Evolutionary conservation across 148 eudicot genomes (phyloP), one percentile per base, ranked within the genome.

Genomic region (Rhododendron kiyosumense): DNA sequence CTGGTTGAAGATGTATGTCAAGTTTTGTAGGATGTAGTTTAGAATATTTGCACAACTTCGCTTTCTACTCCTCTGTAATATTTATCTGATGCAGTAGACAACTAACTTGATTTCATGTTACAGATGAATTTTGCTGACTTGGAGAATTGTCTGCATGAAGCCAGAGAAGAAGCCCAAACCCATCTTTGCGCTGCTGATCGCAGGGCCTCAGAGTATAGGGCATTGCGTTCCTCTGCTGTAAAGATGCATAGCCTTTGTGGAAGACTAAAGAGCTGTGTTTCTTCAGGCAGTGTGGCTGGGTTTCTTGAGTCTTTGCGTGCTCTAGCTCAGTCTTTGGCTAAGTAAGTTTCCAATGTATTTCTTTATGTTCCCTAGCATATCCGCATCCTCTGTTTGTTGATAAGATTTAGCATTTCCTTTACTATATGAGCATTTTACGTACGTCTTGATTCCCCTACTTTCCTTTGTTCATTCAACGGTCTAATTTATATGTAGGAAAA

Each of bases 101-200:
- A 76, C 15, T 54, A 24, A 85, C 51, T 59, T 85, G 81, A 38
- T 87, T 88, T 54, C 45, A 86, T 83, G 84, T 46, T 86, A 69
- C 94, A 97, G 99, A 90, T 97, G 95, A 97, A 97, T 86, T 95
- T 98, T 90, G 99, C 97, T 89, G 98, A 94, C 87, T 87, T 95
- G 78, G 99, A 95, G 91, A 97, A 95, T 78, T 93, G 95, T 83
- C 93, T 95, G 54, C 98, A 95, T 84, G 99, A 97, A 88, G 98
- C 98, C 45, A 93, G 98, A 88, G 93, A 94, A 87, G 98, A 97
- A 91, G 98, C 98, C 71, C 99, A 97, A 90, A 97, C 94, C 32
- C 95, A 97, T 92, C 98, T 94, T 15, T 95, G 95, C 89, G 96
- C 98, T 20, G 98, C 98, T 91, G 98, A 94, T 79, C 88, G 99